phyloP scores from a whole-genome alignment of 2,329 filamentous ascomycete species.

The Pseudopithomyces chartarum region DNA sequence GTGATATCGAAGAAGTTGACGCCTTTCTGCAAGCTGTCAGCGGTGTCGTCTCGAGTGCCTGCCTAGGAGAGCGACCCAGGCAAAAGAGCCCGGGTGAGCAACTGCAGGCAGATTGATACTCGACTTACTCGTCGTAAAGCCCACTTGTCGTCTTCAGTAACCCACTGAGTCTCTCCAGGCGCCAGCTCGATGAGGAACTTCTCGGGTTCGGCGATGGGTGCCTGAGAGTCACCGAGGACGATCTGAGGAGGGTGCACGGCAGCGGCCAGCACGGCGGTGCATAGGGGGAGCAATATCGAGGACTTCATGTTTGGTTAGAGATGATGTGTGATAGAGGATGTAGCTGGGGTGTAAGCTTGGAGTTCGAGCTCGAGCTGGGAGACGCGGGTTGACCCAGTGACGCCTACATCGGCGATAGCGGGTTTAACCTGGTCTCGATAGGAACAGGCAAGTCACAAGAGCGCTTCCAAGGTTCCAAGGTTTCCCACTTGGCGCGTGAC shows the following conservation, averaged over 20 bases:
- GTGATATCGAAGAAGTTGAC: slow-evolving; percentile 96
- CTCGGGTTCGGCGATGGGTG: slow-evolving; percentile 35
- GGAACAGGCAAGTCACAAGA: not conserved
- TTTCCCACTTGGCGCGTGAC: too few relatives aligned
- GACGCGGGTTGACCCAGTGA: slow-evolving; percentile 26
- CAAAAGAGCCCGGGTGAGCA: not conserved
- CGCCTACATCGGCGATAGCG: slow-evolving; percentile 25
- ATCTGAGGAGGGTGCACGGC: slow-evolving; percentile 34
- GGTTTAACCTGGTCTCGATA: not conserved
- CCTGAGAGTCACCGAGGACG: slow-evolving; percentile 35
- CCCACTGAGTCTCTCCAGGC: slow-evolving; percentile 83
- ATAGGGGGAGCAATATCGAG: slow-evolving; percentile 39
- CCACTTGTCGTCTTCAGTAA: slow-evolving; percentile 96
- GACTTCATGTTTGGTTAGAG: slow-evolving; percentile 36
- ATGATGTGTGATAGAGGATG: slow-evolving; percentile 6
- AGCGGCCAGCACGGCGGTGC: slow-evolving; percentile 32
- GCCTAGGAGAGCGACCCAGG: too few relatives aligned
- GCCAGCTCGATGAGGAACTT: slow-evolving; percentile 74
- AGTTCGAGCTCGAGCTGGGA: not conserved
- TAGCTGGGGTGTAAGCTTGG: slow-evolving; percentile 9
- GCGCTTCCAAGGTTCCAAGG: not conserved
- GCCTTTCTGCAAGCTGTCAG: slow-evolving; percentile 66
- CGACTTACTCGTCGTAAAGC: slow-evolving; percentile 74
- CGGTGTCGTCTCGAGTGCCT: not conserved
- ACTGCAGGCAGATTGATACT: not conserved